phyloP scores from a whole-genome alignment of 345 rosid species.

The Barbarea vulgaris region DNA sequence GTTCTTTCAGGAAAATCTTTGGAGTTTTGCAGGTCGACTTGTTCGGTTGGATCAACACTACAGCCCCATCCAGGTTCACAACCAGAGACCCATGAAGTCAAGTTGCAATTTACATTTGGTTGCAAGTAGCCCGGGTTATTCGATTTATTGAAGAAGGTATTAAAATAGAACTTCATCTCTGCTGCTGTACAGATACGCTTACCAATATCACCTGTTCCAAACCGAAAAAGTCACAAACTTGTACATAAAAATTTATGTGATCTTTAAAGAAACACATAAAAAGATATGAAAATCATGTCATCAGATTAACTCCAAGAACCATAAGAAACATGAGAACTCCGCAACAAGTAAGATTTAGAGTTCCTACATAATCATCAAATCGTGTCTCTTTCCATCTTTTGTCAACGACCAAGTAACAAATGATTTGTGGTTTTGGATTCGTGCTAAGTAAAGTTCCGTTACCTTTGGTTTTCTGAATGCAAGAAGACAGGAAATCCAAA shows the following conservation, averaged over 20 bases:
- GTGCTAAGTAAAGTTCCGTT: not conserved
- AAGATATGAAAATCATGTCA: not conserved
- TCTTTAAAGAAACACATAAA: not conserved
- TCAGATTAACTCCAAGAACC: conserved; percentile 10
- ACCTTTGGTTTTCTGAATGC: conserved; percentile 68
- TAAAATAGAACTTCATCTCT: conserved; percentile 74
- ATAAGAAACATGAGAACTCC: not conserved
- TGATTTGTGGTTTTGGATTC: not conserved
- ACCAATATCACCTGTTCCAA: conserved; percentile 53
- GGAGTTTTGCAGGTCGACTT: conserved; percentile 59
- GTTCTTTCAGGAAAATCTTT: conserved; percentile 63
- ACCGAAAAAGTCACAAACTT: conserved; percentile 9
- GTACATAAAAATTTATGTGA: not conserved
- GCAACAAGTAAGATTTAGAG: not conserved
- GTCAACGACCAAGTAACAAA: not conserved
- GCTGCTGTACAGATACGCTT: conserved; percentile 74
- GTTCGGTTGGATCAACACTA: conserved; percentile 48
- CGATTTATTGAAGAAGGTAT: conserved; percentile 50
- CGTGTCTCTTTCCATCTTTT: not conserved
- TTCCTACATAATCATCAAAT: not conserved
- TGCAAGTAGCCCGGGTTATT: conserved; percentile 44
- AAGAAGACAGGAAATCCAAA: conserved; percentile 67
- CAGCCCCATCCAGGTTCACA: conserved; percentile 99
- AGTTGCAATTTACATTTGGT: conserved; percentile 78
- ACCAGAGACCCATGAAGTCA: conserved; percentile 82